A percentile compares a stretch with the other conserved stretches of the same genome.
Conservation (phyloP, 208 protist genomes). For the Eutreptiella sp. region DNA sequence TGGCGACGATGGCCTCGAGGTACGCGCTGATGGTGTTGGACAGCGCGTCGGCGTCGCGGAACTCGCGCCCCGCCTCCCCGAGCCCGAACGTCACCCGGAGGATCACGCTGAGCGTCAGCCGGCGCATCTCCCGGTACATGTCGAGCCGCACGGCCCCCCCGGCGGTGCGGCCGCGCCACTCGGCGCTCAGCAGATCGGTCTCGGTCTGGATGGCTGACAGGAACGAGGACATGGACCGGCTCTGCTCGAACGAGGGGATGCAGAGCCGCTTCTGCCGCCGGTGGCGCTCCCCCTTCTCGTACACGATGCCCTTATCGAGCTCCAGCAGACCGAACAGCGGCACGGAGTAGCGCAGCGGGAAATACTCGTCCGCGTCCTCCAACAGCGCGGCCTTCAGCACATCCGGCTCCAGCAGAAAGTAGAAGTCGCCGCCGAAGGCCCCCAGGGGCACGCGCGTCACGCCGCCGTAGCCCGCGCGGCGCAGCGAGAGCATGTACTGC, state of each 20-base stretch:
- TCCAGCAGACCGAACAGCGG: not conserved
- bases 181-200: too few relatives aligned
- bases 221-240: too few relatives aligned
- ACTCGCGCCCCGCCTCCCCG: too few relatives aligned
- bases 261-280: slow-evolving; percentile 10
- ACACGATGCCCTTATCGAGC: slow-evolving; percentile 10
- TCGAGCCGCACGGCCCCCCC: too few relatives aligned
- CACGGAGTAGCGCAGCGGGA: slow-evolving; percentile 2
- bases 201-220: too few relatives aligned
- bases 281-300: slow-evolving; percentile 17
- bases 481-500: slow-evolving; percentile 2
- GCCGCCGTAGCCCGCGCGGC: not conserved
- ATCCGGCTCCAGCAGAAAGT: not conserved
- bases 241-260: slow-evolving; percentile 19
- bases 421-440: slow-evolving; percentile 4
- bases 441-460: not conserved
- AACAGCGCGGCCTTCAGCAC: not conserved
- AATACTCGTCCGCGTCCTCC: not conserved
- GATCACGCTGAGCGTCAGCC: too few relatives aligned
- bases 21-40: too few relatives aligned
- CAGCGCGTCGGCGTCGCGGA: too few relatives aligned
- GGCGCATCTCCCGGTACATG: too few relatives aligned
- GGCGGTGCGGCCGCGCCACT: too few relatives aligned
- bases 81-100: too few relatives aligned
- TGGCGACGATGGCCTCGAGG: too few relatives aligned